phyloP scores from a whole-genome alignment of 202 grass and related monocot genomes.

The Tripidium arundinaceum region DNA sequence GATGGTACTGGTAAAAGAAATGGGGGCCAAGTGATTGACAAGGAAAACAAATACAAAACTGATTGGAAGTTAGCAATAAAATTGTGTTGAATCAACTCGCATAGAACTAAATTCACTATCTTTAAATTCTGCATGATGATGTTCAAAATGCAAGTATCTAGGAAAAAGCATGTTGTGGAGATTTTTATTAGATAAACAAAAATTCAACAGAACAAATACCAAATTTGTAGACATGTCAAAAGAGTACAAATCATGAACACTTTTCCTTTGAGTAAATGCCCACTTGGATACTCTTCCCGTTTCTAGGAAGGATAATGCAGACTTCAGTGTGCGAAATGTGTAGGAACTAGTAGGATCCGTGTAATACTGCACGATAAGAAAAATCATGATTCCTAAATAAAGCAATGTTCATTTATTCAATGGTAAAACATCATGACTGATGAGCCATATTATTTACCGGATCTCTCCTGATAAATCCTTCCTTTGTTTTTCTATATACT shows the following conservation, averaged over 20 bases:
- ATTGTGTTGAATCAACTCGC: not conserved
- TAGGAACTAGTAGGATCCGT: conserved; percentile 36
- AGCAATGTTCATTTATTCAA: not conserved
- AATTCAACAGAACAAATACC: conserved; percentile 20
- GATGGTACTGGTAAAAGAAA: not conserved
- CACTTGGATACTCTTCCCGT: conserved; percentile 33
- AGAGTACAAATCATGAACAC: conserved; percentile 42
- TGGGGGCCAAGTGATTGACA: too few species aligned
- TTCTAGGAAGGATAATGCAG: conserved; percentile 36
- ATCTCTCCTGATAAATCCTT: conserved; percentile 36
- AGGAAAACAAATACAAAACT: not conserved
- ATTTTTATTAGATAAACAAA: not conserved
- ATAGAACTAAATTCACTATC: not conserved
- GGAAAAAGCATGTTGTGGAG: not conserved
- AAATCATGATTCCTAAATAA: not conserved
- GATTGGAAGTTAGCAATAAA: not conserved
- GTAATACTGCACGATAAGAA: not conserved
- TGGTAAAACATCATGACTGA: too few species aligned
- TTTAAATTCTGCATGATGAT: not conserved
- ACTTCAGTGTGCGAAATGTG: conserved; percentile 33
- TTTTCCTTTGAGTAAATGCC: conserved; percentile 34
- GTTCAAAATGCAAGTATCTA: not conserved
- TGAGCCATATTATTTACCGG: conserved; percentile 12
- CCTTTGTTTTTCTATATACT: conserved; percentile 37
- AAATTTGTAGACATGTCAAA: conserved; percentile 37